Evolutionary conservation across 176 grass and related monocot species (phyloP), one percentile per base, ranked within the genome.

Genomic region (Cocos nucifera): DNA sequence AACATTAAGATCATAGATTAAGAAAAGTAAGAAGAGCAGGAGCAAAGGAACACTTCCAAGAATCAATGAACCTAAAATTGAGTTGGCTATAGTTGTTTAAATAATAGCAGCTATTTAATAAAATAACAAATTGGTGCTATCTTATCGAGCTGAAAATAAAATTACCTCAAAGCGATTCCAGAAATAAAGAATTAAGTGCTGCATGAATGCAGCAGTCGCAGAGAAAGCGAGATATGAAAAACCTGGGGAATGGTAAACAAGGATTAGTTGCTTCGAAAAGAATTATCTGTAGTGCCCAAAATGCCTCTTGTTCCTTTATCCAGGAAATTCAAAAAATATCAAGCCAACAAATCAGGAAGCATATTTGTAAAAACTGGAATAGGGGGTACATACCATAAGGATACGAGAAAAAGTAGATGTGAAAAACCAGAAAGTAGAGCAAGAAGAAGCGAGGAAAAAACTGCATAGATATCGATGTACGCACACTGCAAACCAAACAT

Each of bases 391-490:
- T 91, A 98, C 93, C 93, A 19, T 98, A 92, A 72, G 81, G 61
- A 82, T 92, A 98, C 52, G 93, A 98, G 66, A 98, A 98, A 73
- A 89, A 98, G 70, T 98, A 98, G 66, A 98, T 85, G 74, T 98
- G 93, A 57, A 98, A 98, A 72, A 98, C 87, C n/a, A 98, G 77
- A 57, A 98, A 98, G 83, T 98, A 98, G 24, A 98, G 60, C 66
- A 98, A 85, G 87, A 98, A 92, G 69, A 98, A 98, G 19, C 93
- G 84, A 10, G 93, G 93, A 79, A 98, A 98, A 76, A 98, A 98
- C 75, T 92, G 93, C 93, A 98, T 92, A n/a, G 93, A 98, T 79
- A 98, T 88, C 24, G 93, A 83, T 76, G 93, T 98, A 64, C 93
- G 72, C 49, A 98, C 87, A 64, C 93, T 98, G 79, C 76, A 87